phyloP scores from a whole-genome alignment of 768 basidiomycete species.

The Leccinum broughii region DNA sequence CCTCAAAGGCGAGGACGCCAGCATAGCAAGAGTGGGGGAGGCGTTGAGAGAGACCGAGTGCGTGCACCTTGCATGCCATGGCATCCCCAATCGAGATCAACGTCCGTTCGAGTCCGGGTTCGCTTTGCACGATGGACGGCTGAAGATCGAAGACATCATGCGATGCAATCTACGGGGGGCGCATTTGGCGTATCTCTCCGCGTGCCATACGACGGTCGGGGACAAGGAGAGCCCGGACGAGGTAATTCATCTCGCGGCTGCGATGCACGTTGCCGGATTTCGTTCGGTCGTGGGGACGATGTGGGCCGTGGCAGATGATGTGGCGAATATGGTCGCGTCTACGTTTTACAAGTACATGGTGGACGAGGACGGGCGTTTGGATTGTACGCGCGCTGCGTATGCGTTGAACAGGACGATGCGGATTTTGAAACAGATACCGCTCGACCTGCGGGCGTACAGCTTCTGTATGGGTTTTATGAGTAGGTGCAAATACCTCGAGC shows the following conservation, averaged over 20 bases:
- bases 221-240: slow-evolving; percentile 8
- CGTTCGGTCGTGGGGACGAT: too few species aligned
- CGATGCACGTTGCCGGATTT: slow-evolving; percentile 19
- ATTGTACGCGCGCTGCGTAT: slow-evolving; percentile 9
- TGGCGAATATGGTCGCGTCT: neutral
- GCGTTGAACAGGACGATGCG: slow-evolving; percentile 8
- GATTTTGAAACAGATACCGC: neutral
- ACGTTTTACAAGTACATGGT: slow-evolving; percentile 9
- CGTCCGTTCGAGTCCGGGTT: slow-evolving; percentile 21
- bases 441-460: too few species aligned
- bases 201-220: slow-evolving; percentile 26
- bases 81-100: neutral
- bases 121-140: neutral
- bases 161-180: slow-evolving; percentile 5
- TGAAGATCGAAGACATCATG: slow-evolving; percentile 11
- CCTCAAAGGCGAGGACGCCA: neutral
- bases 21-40: neutral
- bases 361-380: neutral
- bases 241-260: slow-evolving; percentile 27
- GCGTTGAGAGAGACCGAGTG: slow-evolving; percentile 9
- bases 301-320: too few species aligned
- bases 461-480: too few species aligned
- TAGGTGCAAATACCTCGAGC: too few species aligned
- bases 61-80: slow-evolving; percentile 30
- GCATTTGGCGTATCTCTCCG: slow-evolving; percentile 21